Evolutionary conservation across 2,329 filamentous ascomycete species (phyloP).

Genomic region (Pseudogymnoascus sp.): DNA sequence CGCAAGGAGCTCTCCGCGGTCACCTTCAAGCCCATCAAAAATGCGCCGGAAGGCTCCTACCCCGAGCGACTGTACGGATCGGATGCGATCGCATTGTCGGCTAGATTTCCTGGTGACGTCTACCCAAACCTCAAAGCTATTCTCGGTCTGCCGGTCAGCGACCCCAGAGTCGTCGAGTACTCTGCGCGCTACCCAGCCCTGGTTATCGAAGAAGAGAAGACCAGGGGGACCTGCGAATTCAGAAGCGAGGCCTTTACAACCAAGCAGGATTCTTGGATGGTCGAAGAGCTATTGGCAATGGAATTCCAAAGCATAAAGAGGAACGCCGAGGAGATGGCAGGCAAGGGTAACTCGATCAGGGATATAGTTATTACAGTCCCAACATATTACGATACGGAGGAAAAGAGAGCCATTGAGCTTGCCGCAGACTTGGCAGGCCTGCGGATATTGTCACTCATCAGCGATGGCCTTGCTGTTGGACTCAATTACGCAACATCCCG

Average conservation of each 20-base stretch:
- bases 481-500: conserved; percentile 90
- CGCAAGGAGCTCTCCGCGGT: conserved; percentile 89
- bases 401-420: conserved; percentile 76
- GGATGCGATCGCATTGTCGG: conserved; percentile 79
- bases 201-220: conserved; percentile 52
- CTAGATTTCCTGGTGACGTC: conserved; percentile 84
- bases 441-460: conserved; percentile 75
- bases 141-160: conserved; percentile 62
- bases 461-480: conserved; percentile 84
- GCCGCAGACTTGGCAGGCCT: conserved; percentile 84
- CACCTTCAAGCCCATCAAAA: conserved; percentile 81
- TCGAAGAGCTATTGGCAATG: conserved; percentile 95
- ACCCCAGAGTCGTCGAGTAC: conserved; percentile 61
- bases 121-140: conserved; percentile 91
- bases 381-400: conserved; percentile 80
- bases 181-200: conserved; percentile 69
- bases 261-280: conserved; percentile 60
- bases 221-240: conserved; percentile 68
- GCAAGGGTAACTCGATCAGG: conserved; percentile 62
- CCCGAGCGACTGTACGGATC: conserved; percentile 89
- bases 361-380: conserved; percentile 87
- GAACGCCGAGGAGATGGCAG: conserved; percentile 79
- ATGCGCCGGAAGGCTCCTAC: conserved; percentile 56
- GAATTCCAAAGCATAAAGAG: conserved; percentile 83
- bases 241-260: conserved; percentile 61